Percentiles rank a stretch among this genome's conserved stretches.
These are phyloP conservation scores for Hyphodiscus hymeniophilus DNA, from an alignment of 495 filamentous ascomycete genomes.

Conservation along the genomic window DNA sequence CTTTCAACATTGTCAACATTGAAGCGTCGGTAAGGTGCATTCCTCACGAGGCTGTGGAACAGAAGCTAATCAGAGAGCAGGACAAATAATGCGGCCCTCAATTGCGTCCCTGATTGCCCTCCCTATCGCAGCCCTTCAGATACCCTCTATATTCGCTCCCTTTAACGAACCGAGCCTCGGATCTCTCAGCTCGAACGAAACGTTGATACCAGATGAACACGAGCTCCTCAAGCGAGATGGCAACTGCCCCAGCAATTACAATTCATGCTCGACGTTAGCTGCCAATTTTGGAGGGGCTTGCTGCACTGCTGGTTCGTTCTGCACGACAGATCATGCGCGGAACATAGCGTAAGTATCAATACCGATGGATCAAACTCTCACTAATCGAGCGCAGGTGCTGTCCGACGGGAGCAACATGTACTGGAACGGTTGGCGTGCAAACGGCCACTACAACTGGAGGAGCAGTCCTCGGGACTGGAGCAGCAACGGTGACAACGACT, in stretches of 20 bases:
- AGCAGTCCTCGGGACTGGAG: conserved; percentile 12
- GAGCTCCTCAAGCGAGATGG: conserved; percentile 21
- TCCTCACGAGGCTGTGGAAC: not conserved
- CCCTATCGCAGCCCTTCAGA: conserved; percentile 17
- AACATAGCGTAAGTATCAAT: conserved; percentile 38
- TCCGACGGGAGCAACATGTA: conserved; percentile 51
- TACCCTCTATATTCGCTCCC: conserved; percentile 14
- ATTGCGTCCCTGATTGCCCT: conserved; percentile 7
- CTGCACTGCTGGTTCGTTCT: conserved; percentile 44
- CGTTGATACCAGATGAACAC: not conserved
- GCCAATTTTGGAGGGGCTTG: conserved; percentile 43
- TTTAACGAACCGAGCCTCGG: conserved; percentile 10
- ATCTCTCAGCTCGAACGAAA: conserved; percentile 9
- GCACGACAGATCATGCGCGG: conserved; percentile 47
- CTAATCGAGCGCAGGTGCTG: conserved; percentile 36
- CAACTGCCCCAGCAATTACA: conserved; percentile 46
- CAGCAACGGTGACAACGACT: conserved; percentile 21
- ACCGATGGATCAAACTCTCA: too few relatives aligned
- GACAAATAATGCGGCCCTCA: conserved; percentile 10
- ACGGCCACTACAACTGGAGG: conserved; percentile 23
- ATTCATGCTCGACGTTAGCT: conserved; percentile 36
- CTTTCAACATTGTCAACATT: conserved; percentile 1
- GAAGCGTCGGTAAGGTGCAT: not conserved
- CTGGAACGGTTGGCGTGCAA: conserved; percentile 38
- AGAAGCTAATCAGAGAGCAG: not conserved